These are phyloP conservation scores for Centrapalus pauciflorus DNA, from an alignment of 129 eudicot genomes.

Conservation along the genomic window DNA sequence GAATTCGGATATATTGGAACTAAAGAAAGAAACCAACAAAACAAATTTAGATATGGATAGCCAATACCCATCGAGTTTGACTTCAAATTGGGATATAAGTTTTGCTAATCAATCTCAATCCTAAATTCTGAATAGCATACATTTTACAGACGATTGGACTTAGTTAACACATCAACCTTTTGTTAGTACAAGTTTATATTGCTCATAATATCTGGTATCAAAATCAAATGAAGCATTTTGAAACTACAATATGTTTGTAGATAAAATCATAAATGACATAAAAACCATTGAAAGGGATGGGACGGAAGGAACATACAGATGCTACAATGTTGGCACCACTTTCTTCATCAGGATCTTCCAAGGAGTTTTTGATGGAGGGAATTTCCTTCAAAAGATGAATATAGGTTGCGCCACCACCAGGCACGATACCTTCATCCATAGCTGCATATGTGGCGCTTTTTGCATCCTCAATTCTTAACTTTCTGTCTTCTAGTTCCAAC, in stretches of 20 bases:
- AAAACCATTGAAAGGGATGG: neutral
- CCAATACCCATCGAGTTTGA: no score
- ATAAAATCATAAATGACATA: neutral
- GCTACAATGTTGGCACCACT: conserved; percentile 76
- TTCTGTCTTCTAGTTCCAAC: conserved; percentile 80
- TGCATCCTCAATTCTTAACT: conserved; percentile 88
- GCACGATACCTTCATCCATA: conserved; percentile 88
- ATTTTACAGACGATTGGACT: no score
- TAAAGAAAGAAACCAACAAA: no score
- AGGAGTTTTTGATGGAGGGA: conserved; percentile 36
- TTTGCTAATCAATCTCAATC: no score
- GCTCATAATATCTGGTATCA: no score
- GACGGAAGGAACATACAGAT: conserved; percentile 39
- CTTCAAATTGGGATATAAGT: no score
- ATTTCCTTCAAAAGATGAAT: conserved; percentile 76
- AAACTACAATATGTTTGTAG: neutral
- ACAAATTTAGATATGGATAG: no score
- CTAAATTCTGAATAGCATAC: no score
- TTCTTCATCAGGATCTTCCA: conserved; percentile 67
- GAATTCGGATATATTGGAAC: neutral
- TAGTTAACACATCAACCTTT: no score
- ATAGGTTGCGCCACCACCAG: conserved; percentile 94
- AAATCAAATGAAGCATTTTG: neutral
- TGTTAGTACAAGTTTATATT: no score
- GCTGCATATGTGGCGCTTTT: conserved; percentile 89